phyloP scores from a whole-genome alignment of 768 basidiomycete genomes.

The Coprinopsis marcescibilis region DNA sequence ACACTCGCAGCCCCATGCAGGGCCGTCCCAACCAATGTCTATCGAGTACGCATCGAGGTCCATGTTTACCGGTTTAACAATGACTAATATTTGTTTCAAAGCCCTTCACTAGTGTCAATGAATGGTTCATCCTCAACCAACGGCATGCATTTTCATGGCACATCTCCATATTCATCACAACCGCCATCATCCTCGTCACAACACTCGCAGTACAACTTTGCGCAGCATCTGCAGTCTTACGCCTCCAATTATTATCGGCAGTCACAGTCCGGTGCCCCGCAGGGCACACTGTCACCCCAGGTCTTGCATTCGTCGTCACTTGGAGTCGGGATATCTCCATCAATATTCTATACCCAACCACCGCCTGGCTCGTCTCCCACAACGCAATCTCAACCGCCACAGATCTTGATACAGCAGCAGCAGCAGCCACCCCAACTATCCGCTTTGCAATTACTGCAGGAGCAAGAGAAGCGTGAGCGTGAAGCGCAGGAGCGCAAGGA shows the following conservation, averaged over 20 bases:
- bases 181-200: constrained; percentile 21
- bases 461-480: constrained; percentile 25
- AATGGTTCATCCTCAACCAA: constrained; percentile 41
- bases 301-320: constrained; percentile 54
- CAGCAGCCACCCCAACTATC: constrained; percentile 14
- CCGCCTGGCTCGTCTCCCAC: constrained; percentile 11
- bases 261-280: constrained; percentile 32
- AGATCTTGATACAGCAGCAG: constrained; percentile 15
- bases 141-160: constrained; percentile 39
- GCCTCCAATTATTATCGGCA: constrained; percentile 24
- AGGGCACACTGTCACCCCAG: constrained; percentile 66
- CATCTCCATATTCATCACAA: constrained; percentile 22
- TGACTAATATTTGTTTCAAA: too few relatives aligned
- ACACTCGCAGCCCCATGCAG: constrained; percentile 18
- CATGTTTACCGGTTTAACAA: too few relatives aligned
- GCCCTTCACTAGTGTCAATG: constrained; percentile 30
- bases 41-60: constrained; percentile 67
- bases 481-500: constrained; percentile 49
- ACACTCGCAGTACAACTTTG: constrained; percentile 16
- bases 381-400: constrained; percentile 15
- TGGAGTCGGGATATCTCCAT: constrained; percentile 26
- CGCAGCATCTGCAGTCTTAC: constrained; percentile 4
- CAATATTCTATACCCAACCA: constrained; percentile 27
- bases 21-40: constrained; percentile 41
- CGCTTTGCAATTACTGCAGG: constrained; percentile 16